Base-by-base conservation (phyloP, 257 asterid genomes). In the Verbena officinalis region DNA sequence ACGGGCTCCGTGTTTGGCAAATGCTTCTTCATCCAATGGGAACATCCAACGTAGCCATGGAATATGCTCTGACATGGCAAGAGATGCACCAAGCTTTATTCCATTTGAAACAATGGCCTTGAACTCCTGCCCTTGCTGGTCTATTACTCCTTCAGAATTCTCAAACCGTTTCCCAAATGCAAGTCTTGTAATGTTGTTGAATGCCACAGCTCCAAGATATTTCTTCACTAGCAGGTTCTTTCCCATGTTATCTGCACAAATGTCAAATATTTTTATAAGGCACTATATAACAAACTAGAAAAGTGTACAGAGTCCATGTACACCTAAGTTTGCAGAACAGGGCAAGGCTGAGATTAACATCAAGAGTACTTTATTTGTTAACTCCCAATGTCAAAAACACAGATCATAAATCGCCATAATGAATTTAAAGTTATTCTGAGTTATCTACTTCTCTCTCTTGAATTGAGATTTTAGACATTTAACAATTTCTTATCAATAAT, bases 1-100 rank as follows among this genome's bases (percentile, higher is more conserved):
- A 2, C 81, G 85, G 1, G 73, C 83, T 22, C 81, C 87, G 10
- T 86, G 96, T 58, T 84, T 84, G 40, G 84, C 45, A 44, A 81
- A 79, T 0, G 87, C 92, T 4, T 81, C 92, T 55, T 86, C 89
- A 19, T 84, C 85, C 46, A 89, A 62, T 19, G 86, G 87, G 71
- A 77, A 82, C 85, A 89, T 77, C 92, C 92, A 82, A 39, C 95
- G 82, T 5, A 89, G 90, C 96, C 96, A 86, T 5, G 80, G 88
- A 56, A 89, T 84, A 70, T 84, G 92, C 83, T 86, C 92, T 0
- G 91, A 84, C 82, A 82, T 80, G 43, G 87, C 79, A 21, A 86
- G 85, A 39, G 92, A 84, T 23, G 86, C 90, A 2, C 95, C 92
- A 0, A 86, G 81, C 77, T 86, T 86, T 51, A 84, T 13, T 19